phyloP scores from a whole-genome alignment of 208 protist genomes.

The Spongospora subterranea region DNA sequence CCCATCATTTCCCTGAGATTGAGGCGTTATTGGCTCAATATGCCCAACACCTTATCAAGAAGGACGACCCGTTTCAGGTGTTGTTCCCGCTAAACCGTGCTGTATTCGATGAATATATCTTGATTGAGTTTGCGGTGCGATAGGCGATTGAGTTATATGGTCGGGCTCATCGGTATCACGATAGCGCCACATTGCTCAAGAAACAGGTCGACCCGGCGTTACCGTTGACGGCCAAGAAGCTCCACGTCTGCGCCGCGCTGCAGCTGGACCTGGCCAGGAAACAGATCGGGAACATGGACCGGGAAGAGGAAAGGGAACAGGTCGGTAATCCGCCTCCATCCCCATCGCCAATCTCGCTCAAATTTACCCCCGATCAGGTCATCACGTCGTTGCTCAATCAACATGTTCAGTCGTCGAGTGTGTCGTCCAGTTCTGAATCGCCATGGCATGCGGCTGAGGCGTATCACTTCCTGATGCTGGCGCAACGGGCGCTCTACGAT shows the following conservation, averaged over 20 bases:
- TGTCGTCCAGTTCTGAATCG: slow-evolving; percentile 58
- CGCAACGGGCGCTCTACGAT: slow-evolving; percentile 82
- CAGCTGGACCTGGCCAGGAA: slow-evolving; percentile 87
- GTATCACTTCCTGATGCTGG: slow-evolving; percentile 91
- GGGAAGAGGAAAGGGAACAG: background rate
- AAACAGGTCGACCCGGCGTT: slow-evolving; percentile 67
- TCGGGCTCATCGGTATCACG: slow-evolving; percentile 88
- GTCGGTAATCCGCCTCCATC: background rate
- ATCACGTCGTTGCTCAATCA: slow-evolving; percentile 72
- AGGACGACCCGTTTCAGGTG: slow-evolving; percentile 77
- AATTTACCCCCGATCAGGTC: slow-evolving; percentile 69
- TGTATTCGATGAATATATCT: background rate
- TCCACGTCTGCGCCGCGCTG: slow-evolving; percentile 91
- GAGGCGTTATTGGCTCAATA: slow-evolving; percentile 83
- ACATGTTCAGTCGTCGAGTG: slow-evolving; percentile 79
- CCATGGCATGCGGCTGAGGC: slow-evolving; percentile 77
- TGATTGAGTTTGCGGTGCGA: slow-evolving; percentile 59
- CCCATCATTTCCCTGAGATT: slow-evolving; percentile 86
- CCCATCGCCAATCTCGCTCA: slow-evolving; percentile 50
- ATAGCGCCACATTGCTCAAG: slow-evolving; percentile 89
- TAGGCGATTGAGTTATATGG: slow-evolving; percentile 93
- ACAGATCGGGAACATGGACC: slow-evolving; percentile 67
- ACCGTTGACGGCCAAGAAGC: slow-evolving; percentile 89
- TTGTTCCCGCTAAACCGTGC: too few species aligned
- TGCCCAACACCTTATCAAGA: slow-evolving; percentile 84